A percentile compares a stretch with the other conserved stretches of the same genome.
Evolutionary conservation across 2,329 filamentous ascomycete species (phyloP).

Genomic region (Sporothrix pallida): DNA sequence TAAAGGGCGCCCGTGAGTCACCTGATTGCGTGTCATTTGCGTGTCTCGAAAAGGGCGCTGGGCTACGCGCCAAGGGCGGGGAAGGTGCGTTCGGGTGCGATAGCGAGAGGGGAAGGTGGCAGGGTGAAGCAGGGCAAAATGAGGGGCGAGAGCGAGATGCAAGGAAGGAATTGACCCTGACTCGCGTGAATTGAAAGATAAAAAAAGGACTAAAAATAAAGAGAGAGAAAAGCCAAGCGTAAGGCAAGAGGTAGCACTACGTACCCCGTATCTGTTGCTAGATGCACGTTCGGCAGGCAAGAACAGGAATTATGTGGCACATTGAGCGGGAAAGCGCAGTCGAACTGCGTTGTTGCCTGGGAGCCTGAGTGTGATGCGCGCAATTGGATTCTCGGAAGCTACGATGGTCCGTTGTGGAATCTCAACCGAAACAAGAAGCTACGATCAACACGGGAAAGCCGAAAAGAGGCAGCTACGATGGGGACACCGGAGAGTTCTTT

Average conservation of each 20-base stretch:
- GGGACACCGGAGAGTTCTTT: neutral
- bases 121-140: neutral
- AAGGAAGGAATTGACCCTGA: neutral
- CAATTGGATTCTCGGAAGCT: neutral
- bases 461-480: neutral
- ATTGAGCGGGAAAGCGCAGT: neutral
- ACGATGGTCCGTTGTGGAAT: neutral
- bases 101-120: neutral
- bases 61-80: constrained; percentile 15
- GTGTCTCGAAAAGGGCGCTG: constrained; percentile 31
- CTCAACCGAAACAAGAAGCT: constrained; percentile 19
- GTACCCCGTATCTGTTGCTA: neutral
- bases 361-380: neutral
- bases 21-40: constrained; percentile 33
- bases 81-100: constrained; percentile 4
- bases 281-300: neutral
- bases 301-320: too few relatives aligned
- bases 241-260: neutral
- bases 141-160: neutral
- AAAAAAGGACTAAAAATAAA: neutral
- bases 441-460: constrained; percentile 13
- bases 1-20: constrained; percentile 24
- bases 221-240: neutral
- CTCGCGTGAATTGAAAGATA: neutral
- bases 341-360: neutral